These are phyloP conservation scores for Tuber calosporum DNA, from an alignment of 495 filamentous ascomycete genomes.

Conservation along the genomic window DNA sequence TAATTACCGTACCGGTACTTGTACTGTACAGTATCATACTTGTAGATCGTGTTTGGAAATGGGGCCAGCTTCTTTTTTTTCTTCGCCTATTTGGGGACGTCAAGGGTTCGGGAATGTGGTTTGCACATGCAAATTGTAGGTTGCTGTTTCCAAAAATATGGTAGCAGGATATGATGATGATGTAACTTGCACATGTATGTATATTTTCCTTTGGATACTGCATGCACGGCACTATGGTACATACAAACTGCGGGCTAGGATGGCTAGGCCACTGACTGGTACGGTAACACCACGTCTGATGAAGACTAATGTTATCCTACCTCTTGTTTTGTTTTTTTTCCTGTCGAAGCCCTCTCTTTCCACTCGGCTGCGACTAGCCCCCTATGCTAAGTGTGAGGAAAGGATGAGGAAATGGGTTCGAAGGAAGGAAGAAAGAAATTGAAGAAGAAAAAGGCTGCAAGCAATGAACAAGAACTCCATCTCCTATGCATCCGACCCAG, in stretches of 20 bases:
- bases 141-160: neutral
- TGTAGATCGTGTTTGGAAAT: neutral
- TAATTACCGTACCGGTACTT: no score
- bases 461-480: slow-evolving; percentile 6
- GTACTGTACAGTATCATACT: no score
- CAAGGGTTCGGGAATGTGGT: neutral
- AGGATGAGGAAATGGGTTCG: neutral
- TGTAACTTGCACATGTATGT: neutral
- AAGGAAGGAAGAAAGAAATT: neutral
- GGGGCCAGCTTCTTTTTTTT: neutral
- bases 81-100: neutral
- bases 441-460: neutral
- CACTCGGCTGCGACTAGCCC: neutral
- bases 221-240: neutral
- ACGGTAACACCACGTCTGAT: neutral
- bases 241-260: neutral
- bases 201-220: neutral
- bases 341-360: neutral
- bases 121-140: neutral
- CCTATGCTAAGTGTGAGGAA: neutral
- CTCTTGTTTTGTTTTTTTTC: no score
- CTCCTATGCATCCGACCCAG: neutral
- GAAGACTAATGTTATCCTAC: neutral
- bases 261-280: neutral
- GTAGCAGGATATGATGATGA: neutral